A percentile compares a stretch with the other conserved stretches of the same genome.
phyloP scores from a whole-genome alignment of 805 yeast genomes.

The Lachancea sp. region DNA sequence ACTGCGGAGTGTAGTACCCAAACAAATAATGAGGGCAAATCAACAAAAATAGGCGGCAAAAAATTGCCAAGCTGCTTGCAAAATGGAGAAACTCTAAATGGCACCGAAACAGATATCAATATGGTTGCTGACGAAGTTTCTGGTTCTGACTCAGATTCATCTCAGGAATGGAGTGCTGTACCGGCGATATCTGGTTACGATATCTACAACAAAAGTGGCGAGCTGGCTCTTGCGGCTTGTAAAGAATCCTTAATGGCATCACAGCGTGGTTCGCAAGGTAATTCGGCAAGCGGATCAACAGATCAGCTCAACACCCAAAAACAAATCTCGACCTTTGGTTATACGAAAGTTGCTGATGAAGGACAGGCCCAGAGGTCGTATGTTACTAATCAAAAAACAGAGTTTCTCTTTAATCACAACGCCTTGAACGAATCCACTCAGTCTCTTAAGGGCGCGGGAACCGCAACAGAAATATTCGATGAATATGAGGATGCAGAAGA shows the following conservation, averaged over 20 bases:
- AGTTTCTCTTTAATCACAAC: conserved; percentile 43
- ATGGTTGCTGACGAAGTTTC: not conserved
- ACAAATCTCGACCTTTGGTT: conserved; percentile 45
- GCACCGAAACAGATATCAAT: not conserved
- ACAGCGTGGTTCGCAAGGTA: not conserved
- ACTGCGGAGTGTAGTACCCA: not conserved
- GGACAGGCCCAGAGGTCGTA: conserved; percentile 74
- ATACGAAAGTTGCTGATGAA: conserved; percentile 83
- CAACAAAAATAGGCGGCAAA: not conserved
- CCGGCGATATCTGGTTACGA: conserved; percentile 71
- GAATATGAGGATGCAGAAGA: conserved; percentile 37
- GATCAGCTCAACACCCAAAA: conserved; percentile 4
- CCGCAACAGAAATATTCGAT: conserved; percentile 28
- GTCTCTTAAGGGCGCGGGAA: conserved; percentile 6
- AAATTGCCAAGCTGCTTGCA: not conserved
- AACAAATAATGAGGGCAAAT: not conserved
- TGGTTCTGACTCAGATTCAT: conserved; percentile 23
- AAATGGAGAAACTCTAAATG: not conserved
- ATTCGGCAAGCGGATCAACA: not conserved
- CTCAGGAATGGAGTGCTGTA: conserved; percentile 78
- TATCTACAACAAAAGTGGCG: conserved; percentile 75
- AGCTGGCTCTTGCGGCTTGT: conserved; percentile 32
- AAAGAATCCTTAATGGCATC: not conserved
- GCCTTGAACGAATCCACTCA: conserved; percentile 26
- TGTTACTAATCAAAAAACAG: conserved; percentile 48